phyloP scores from a whole-genome alignment of 306 rosid species.

The Gynostemma pentaphyllum region DNA sequence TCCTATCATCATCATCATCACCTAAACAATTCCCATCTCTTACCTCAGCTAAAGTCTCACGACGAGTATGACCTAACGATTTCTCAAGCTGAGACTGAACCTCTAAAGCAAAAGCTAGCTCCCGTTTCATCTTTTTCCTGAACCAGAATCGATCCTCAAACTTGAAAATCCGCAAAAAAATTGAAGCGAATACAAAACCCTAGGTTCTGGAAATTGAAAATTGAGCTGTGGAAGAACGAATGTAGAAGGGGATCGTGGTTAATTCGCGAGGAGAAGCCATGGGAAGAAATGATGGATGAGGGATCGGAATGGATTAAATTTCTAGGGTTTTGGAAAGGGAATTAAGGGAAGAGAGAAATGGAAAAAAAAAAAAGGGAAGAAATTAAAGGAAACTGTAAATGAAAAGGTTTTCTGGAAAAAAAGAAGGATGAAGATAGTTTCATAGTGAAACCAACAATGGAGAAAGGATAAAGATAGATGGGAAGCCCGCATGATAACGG shows the following conservation, averaged over 20 bases:
- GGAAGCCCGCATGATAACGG: too few relatives aligned
- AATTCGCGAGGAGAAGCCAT: neutral
- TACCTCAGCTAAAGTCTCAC: constrained; percentile 15
- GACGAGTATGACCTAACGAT: constrained; percentile 18
- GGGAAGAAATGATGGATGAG: neutral
- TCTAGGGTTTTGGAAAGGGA: constrained; percentile 1
- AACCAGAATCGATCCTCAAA: constrained; percentile 16
- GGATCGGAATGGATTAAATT: neutral
- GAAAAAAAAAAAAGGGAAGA: neutral
- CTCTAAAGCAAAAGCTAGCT: constrained; percentile 28
- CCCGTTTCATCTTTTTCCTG: constrained; percentile 34
- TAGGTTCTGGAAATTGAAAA: neutral
- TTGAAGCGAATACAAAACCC: neutral
- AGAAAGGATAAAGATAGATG: too few relatives aligned
- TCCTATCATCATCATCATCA: constrained; percentile 23
- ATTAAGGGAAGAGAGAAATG: neutral
- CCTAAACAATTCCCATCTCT: constrained; percentile 12
- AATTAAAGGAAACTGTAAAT: constrained; percentile 20
- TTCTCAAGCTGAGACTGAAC: constrained; percentile 29
- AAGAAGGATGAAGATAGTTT: constrained; percentile 25
- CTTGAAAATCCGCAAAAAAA: constrained; percentile 7
- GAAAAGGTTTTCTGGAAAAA: constrained; percentile 22
- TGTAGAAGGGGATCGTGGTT: constrained; percentile 1
- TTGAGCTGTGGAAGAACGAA: neutral
- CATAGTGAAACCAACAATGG: neutral